Percentiles rank a stretch among this genome's conserved stretches.
Conservation (phyloP, 805 yeast species). For the Candida cerambycidarum region DNA sequence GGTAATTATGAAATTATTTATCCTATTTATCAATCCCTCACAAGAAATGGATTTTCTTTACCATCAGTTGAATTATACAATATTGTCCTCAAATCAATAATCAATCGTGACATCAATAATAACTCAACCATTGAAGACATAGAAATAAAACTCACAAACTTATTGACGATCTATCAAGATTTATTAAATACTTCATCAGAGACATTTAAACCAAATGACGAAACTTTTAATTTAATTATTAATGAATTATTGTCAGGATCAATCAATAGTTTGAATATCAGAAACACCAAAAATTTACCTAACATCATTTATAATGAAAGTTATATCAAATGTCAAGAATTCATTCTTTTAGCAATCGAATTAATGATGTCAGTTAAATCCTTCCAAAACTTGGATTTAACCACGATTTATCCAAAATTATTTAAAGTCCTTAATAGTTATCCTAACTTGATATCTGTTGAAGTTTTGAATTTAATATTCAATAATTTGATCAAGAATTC, state of each 20-base stretch:
- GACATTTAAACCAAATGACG: constrained; percentile 50
- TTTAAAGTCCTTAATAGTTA: constrained; percentile 27
- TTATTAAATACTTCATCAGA: constrained; percentile 33
- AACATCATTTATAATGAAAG: constrained; percentile 36
- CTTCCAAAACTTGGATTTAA: constrained; percentile 31
- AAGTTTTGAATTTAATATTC: constrained; percentile 15
- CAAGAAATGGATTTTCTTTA: constrained; percentile 33
- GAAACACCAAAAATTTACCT: constrained; percentile 11
- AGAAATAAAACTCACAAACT: constrained; percentile 60
- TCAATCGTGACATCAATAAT: constrained; percentile 48
- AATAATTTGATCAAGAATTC: constrained; percentile 18
- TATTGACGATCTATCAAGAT: constrained; percentile 69
- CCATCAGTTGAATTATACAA: constrained; percentile 57
- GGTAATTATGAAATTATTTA: constrained; percentile 33
- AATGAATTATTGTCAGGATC: constrained; percentile 51
- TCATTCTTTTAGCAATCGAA: constrained; percentile 44
- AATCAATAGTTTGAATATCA: constrained; percentile 31
- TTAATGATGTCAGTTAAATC: constrained; percentile 47
- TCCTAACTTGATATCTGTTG: constrained; percentile 27
- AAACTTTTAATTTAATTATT: constrained; percentile 53
- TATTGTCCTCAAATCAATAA: constrained; percentile 54
- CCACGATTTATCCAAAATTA: constrained; percentile 34
- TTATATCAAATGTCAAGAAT: constrained; percentile 43
- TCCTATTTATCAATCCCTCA: constrained; percentile 43
- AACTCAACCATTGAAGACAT: constrained; percentile 31